Evolutionary conservation across 2,329 filamentous ascomycete genomes (phyloP).

Genomic region (Mariannaea elegans): DNA sequence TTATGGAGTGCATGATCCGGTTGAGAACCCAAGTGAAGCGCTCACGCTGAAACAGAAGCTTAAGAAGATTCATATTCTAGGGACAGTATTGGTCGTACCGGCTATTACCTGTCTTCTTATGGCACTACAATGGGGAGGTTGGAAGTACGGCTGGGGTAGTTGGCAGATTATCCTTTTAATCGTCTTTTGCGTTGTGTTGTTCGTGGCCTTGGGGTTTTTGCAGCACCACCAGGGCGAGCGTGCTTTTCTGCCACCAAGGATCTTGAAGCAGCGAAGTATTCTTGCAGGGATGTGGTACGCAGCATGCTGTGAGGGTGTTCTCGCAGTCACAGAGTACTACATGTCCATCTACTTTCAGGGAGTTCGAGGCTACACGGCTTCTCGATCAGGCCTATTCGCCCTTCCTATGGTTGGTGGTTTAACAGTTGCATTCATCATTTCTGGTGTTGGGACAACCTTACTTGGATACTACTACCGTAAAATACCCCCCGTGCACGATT

Average conservation of each 20-base stretch:
- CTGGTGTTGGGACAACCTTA: slow-evolving; percentile 32
- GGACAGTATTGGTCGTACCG: slow-evolving; percentile 23
- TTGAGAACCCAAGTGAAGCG: not conserved
- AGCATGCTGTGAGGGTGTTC: slow-evolving; percentile 33
- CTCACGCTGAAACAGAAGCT: slow-evolving; percentile 28
- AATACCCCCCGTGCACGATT: accelerated
- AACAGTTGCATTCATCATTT: slow-evolving; percentile 25
- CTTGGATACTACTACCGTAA: slow-evolving; percentile 39
- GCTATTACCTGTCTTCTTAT: slow-evolving; percentile 34
- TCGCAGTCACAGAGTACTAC: slow-evolving; percentile 37
- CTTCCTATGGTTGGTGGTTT: slow-evolving; percentile 36
- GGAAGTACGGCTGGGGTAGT: slow-evolving; percentile 33
- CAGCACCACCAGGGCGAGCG: slow-evolving; percentile 30
- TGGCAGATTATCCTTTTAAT: slow-evolving; percentile 34
- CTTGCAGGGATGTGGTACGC: slow-evolving; percentile 35
- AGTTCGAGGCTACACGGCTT: slow-evolving; percentile 31
- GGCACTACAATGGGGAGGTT: slow-evolving; percentile 37
- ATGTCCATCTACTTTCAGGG: slow-evolving; percentile 41
- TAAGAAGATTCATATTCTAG: slow-evolving; percentile 26
- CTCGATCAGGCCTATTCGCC: slow-evolving; percentile 30
- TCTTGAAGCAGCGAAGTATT: slow-evolving; percentile 37
- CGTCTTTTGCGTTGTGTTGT: slow-evolving; percentile 16
- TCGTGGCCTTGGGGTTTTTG: slow-evolving; percentile 27
- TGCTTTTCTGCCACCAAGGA: slow-evolving; percentile 27
- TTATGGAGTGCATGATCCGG: slow-evolving; percentile 31